phyloP scores from a whole-genome alignment of 495 filamentous ascomycete species.

The Astrothelium subdiscretum region DNA sequence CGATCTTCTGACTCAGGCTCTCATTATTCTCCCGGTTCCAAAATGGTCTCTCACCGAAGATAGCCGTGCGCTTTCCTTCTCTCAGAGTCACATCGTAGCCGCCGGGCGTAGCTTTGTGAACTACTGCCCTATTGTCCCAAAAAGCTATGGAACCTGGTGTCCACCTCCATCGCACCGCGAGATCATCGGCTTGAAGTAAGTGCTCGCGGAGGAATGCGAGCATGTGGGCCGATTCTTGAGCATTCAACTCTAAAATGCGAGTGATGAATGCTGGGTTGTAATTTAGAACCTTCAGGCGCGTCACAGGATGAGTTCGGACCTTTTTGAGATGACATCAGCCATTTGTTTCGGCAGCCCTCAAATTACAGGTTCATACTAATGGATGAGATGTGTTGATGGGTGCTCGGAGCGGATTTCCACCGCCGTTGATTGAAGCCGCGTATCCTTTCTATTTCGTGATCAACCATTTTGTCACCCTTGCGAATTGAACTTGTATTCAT shows the following conservation, averaged over 20 bases:
- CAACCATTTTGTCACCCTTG: not conserved
- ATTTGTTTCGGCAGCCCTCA: slow-evolving; percentile 11
- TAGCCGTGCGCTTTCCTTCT: slow-evolving; percentile 10
- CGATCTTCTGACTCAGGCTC: not conserved
- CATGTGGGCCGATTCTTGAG: slow-evolving; percentile 8
- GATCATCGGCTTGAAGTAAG: slow-evolving; percentile 15
- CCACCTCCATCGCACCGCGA: slow-evolving; percentile 26
- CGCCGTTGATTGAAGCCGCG: slow-evolving; percentile 12
- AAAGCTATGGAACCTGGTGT: slow-evolving; percentile 19
- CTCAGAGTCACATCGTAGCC: slow-evolving; percentile 4
- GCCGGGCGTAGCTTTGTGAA: slow-evolving; percentile 5
- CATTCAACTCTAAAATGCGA: slow-evolving; percentile 9
- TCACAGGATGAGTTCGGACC: slow-evolving; percentile 39
- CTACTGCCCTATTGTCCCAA: slow-evolving; percentile 19
- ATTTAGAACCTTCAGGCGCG: slow-evolving; percentile 36
- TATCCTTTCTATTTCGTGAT: slow-evolving; percentile 4
- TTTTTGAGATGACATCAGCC: slow-evolving; percentile 29
- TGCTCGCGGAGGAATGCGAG: slow-evolving; percentile 16
- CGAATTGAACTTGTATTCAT: not conserved
- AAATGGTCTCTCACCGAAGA: slow-evolving; percentile 6
- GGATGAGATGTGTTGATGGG: slow-evolving; percentile 8
- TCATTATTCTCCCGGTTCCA: not conserved
- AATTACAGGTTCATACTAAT: slow-evolving; percentile 16
- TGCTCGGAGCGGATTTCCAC: slow-evolving; percentile 6
- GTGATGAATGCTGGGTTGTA: slow-evolving; percentile 15